These are phyloP conservation scores for Lathyrus oleraceus DNA, from an alignment of 306 rosid species.

Conservation along the genomic window DNA sequence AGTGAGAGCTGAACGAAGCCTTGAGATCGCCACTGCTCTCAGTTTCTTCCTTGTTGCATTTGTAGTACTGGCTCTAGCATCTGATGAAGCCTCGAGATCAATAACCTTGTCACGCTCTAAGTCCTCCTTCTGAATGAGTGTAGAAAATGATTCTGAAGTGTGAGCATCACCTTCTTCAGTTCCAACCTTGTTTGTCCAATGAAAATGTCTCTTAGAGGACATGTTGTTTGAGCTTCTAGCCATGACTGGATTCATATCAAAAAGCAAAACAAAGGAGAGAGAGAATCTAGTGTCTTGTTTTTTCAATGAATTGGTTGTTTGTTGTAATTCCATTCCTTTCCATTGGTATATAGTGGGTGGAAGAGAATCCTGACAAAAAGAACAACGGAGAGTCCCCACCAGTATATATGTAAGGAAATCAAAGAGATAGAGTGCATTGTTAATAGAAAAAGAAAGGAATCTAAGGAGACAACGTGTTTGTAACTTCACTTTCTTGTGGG, in stretches of 20 bases:
- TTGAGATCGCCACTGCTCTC: slow-evolving; percentile 57
- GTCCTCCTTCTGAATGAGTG: slow-evolving; percentile 33
- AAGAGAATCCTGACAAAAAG: slow-evolving; percentile 80
- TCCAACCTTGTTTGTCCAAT: slow-evolving; percentile 78
- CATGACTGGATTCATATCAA: slow-evolving; percentile 60
- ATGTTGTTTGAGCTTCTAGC: slow-evolving; percentile 58
- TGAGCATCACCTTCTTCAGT: slow-evolving; percentile 55
- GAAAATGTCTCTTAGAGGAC: slow-evolving; percentile 84
- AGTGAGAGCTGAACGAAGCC: slow-evolving; percentile 61
- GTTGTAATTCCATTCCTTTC: slow-evolving; percentile 34
- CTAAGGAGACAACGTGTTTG: slow-evolving; percentile 67
- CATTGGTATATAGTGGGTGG: slow-evolving; percentile 40
- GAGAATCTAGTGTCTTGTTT: slow-evolving; percentile 41
- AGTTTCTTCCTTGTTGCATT: slow-evolving; percentile 52
- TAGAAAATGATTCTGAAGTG: slow-evolving; percentile 49
- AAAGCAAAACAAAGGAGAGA: slow-evolving; percentile 33
- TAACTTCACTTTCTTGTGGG: slow-evolving; percentile 75
- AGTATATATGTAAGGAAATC: slow-evolving; percentile 53
- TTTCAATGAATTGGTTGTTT: slow-evolving; percentile 41
- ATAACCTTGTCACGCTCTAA: slow-evolving; percentile 28
- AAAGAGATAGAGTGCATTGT: slow-evolving; percentile 39
- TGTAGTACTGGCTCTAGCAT: slow-evolving; percentile 2
- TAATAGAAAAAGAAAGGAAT: slow-evolving; percentile 63
- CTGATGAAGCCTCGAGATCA: slow-evolving; percentile 24
- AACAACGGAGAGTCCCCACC: slow-evolving; percentile 71